Conservation (phyloP, 805 yeast species). For the Wickerhamiella spandovensis region DNA sequence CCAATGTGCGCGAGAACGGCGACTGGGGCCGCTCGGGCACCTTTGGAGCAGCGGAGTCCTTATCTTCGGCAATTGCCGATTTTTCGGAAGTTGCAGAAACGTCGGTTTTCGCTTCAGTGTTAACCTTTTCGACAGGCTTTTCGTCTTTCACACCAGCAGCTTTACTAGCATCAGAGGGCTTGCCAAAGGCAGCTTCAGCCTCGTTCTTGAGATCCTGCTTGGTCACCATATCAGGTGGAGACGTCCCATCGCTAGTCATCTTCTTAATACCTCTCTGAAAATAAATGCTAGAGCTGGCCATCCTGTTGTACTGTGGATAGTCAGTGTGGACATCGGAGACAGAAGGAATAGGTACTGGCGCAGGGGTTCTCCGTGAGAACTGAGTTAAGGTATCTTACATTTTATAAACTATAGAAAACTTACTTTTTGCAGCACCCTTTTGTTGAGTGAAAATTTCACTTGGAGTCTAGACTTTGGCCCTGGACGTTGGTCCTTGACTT, state of each 20-base stretch:
- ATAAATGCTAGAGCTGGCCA: slow-evolving; percentile 12
- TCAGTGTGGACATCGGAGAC: slow-evolving; percentile 42
- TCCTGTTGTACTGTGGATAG: slow-evolving; percentile 6
- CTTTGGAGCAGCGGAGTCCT: neutral
- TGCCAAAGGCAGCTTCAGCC: slow-evolving; percentile 2
- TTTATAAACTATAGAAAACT: no score
- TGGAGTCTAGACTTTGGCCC: no score
- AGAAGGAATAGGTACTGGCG: slow-evolving; percentile 20
- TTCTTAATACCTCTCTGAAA: slow-evolving; percentile 3
- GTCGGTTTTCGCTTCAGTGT: neutral
- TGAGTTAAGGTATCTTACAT: neutral
- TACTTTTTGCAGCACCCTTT: no score
- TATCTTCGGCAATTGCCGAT: neutral
- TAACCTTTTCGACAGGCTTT: neutral
- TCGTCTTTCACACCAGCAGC: slow-evolving; percentile 3
- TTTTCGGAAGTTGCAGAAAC: neutral
- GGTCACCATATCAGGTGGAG: slow-evolving; percentile 1
- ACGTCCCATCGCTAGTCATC: neutral
- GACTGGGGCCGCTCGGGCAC: slow-evolving; percentile 24
- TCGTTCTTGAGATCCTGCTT: slow-evolving; percentile 1
- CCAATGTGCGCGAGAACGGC: slow-evolving; percentile 39
- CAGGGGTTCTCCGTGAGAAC: neutral
- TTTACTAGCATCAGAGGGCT: neutral
- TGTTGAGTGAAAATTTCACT: no score
- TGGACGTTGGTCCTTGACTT: no score